Conservation (phyloP, 768 basidiomycete genomes). For the Kwoniella dejecticola region DNA sequence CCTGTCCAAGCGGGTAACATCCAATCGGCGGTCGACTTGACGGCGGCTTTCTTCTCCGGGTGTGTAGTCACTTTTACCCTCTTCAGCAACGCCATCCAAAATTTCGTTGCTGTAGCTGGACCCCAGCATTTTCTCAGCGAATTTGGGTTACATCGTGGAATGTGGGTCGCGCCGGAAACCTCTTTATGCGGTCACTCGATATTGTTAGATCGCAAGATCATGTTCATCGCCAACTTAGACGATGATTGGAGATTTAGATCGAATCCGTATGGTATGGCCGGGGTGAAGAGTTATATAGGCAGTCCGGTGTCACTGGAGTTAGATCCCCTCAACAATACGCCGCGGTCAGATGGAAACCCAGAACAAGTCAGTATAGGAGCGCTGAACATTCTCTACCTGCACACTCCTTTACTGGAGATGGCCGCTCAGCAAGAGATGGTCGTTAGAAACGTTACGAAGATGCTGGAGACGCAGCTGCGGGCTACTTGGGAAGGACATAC, state of each 20-base stretch:
- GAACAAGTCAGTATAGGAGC: conserved; percentile 13
- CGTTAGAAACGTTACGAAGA: conserved; percentile 22
- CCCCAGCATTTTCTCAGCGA: neutral
- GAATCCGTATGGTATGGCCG: conserved; percentile 23
- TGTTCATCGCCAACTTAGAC: conserved; percentile 7
- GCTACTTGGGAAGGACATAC: conserved; percentile 46
- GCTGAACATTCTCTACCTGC: conserved; percentile 18
- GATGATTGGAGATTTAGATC: conserved; percentile 22
- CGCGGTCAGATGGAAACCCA: neutral
- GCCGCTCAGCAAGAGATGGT: conserved; percentile 25
- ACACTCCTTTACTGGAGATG: conserved; percentile 4
- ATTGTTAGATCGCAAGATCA: neutral
- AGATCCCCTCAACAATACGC: conserved; percentile 15
- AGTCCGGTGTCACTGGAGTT: conserved; percentile 22
- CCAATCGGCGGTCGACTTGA: conserved; percentile 31
- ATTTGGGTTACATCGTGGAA: neutral
- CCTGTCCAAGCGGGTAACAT: conserved; percentile 33
- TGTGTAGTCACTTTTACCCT: conserved; percentile 20
- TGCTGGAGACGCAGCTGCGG: conserved; percentile 39
- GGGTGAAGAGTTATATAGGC: conserved; percentile 32
- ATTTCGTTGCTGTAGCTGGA: conserved; percentile 9
- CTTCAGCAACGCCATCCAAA: conserved; percentile 17
- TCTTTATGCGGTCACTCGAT: conserved; percentile 28
- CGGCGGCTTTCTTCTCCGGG: conserved; percentile 32
- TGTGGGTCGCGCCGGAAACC: conserved; percentile 8